A percentile compares a stretch with the other conserved stretches of the same genome.
Conservation (phyloP, 768 basidiomycete genomes). For the Hygrophorus russula region DNA sequence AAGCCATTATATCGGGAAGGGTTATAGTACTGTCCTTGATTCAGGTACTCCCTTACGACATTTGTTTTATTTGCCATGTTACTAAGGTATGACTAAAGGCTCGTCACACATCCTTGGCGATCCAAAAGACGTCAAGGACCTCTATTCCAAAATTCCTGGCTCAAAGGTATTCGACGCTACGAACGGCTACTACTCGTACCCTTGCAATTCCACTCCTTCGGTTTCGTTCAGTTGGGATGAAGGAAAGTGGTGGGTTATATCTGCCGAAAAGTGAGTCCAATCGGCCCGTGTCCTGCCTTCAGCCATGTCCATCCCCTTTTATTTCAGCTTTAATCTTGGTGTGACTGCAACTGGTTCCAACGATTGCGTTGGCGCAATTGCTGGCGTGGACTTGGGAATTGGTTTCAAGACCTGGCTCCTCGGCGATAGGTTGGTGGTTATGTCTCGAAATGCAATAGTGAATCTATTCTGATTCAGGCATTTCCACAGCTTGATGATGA, state of each 20-base stretch:
- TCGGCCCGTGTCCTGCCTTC: too few species aligned
- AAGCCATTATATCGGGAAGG: conserved; percentile 3
- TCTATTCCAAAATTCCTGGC: conserved; percentile 2
- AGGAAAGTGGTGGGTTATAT: background rate
- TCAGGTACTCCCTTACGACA: conserved; percentile 16
- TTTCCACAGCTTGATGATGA: background rate
- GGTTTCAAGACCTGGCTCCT: background rate
- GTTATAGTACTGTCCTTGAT: conserved; percentile 15
- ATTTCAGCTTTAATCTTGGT: background rate
- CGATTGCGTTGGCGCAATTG: background rate
- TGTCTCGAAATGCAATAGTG: background rate
- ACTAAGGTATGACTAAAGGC: too few species aligned
- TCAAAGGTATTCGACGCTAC: background rate
- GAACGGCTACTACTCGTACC: conserved; percentile 2
- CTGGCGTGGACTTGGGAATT: background rate
- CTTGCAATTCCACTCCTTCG: background rate
- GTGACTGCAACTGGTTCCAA: background rate
- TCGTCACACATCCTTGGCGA: conserved; percentile 20
- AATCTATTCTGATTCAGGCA: background rate
- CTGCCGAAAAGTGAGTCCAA: conserved; percentile 6
- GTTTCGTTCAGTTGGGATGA: conserved; percentile 6
- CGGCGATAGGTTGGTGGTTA: background rate
- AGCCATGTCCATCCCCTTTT: background rate
- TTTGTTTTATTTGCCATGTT: too few species aligned
- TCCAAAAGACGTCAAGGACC: conserved; percentile 7